Conservation (phyloP, 768 basidiomycete genomes). For the Lanmaoa rubissima region DNA sequence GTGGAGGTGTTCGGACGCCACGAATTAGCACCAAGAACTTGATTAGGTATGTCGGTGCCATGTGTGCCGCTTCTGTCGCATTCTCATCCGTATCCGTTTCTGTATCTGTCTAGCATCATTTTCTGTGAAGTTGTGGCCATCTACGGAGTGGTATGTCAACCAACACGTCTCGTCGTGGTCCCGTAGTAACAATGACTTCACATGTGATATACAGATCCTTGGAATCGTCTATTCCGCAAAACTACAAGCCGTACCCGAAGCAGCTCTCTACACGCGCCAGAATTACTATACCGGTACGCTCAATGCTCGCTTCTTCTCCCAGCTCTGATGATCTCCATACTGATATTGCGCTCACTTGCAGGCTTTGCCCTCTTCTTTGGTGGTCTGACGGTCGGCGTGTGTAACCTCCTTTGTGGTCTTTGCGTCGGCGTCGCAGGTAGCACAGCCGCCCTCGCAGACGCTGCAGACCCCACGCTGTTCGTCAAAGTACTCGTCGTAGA, state of each 20-base stretch:
- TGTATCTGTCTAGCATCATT: constrained; percentile 66
- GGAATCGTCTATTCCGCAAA: constrained; percentile 95
- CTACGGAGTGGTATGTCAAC: constrained; percentile 82
- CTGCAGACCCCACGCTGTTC: constrained; percentile 90
- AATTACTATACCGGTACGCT: constrained; percentile 89
- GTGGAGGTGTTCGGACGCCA: constrained; percentile 91
- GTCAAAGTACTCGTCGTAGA: constrained; percentile 97
- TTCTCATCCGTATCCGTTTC: neutral
- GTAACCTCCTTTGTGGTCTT: constrained; percentile 93
- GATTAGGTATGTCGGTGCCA: constrained; percentile 64
- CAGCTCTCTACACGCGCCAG: constrained; percentile 72
- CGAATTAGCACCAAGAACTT: constrained; percentile 96
- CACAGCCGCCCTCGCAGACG: constrained; percentile 92
- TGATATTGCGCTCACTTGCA: constrained; percentile 23
- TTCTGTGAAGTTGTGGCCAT: constrained; percentile 99
- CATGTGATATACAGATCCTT: constrained; percentile 72
- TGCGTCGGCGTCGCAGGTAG: constrained; percentile 95
- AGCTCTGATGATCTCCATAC: neutral
- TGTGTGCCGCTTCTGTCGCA: neutral
- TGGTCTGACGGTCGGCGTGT: constrained; percentile 88
- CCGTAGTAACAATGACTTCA: neutral
- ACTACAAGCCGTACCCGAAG: constrained; percentile 56
- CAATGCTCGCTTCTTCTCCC: neutral
- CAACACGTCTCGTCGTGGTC: neutral
- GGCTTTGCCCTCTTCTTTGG: constrained; percentile 97